These are phyloP conservation scores for Allium cepa DNA, from an alignment of 106 monocot species.

Conservation along the genomic window DNA sequence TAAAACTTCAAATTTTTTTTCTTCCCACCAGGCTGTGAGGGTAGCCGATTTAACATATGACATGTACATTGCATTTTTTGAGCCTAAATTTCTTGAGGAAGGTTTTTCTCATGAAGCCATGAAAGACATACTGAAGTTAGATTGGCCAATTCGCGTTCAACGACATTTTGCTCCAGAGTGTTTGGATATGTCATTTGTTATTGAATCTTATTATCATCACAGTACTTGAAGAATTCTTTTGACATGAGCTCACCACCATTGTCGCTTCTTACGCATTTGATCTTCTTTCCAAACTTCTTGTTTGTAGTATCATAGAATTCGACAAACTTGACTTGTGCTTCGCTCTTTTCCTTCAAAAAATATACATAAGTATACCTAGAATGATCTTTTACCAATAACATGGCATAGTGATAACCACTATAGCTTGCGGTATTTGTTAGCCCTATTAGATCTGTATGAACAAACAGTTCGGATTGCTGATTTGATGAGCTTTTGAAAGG, in stretches of 20 bases:
- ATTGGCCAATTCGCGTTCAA: background rate
- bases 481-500: slow-evolving; percentile 7
- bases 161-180: background rate
- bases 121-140: background rate
- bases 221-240: background rate
- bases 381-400: slow-evolving; percentile 4
- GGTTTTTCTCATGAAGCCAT: slow-evolving; percentile 2
- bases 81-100: background rate
- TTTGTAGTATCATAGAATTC: background rate
- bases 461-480: background rate
- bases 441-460: slow-evolving; percentile 7
- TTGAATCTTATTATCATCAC: background rate
- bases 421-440: slow-evolving; percentile 10
- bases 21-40: background rate
- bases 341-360: background rate
- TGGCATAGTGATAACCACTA: slow-evolving; percentile 5
- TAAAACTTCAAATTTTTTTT: background rate
- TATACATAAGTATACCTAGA: background rate
- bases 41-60: background rate
- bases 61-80: background rate
- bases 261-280: background rate
- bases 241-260: background rate
- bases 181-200: background rate
- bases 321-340: background rate
- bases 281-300: background rate